Evolutionary conservation across 257 asterid species (phyloP), one percentile per base, ranked within the genome.

Genomic region (Handroanthus guayacan): DNA sequence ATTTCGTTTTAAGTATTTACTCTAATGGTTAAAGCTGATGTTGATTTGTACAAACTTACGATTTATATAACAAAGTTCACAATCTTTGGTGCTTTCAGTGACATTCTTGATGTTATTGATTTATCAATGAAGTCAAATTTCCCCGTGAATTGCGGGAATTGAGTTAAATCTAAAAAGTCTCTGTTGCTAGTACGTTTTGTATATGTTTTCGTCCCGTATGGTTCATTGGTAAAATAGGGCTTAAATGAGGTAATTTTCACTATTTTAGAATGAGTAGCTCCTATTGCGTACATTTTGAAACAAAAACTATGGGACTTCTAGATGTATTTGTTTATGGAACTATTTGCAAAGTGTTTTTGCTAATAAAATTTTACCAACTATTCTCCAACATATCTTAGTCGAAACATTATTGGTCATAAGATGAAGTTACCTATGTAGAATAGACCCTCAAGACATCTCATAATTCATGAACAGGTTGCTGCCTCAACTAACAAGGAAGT

Each of bases 401-500:
- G 47, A 65, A 65, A 18, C 9, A 8, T 13, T 73, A 39, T n/a
- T 71, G 68, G 36, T 50, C 11, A 12, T 9, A 14, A 37, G 57
- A 57, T 65, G 16, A 43, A 60, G 78, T 70, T 70, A 50, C 38
- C 52, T 25, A 25, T 67, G 58, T 20, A 1, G 43, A 5, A 8
- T 69, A 62, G 75, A 44, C 50, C 77, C 54, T 69, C 31, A 52
- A 0, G 5, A 47, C 34, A n/a, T 62, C 37, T 50, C 37, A 36
- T 84, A 10, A 60, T 62, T 34, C 70, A 45, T 69, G 37, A 78
- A 37, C 75, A 92, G 97, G 97, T 92, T 64, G 83, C 93, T 34
- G 96, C 94, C 78, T 92, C 97, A 11, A 92, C 97, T 70, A 88
- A 92, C 89, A 92, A 88, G 93, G 97, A 90, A 84, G 90, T 87